A percentile compares a stretch with the other conserved stretches of the same genome.
Evolutionary conservation across 805 yeast species (phyloP).

Genomic region (Metschnikowia lunata): DNA sequence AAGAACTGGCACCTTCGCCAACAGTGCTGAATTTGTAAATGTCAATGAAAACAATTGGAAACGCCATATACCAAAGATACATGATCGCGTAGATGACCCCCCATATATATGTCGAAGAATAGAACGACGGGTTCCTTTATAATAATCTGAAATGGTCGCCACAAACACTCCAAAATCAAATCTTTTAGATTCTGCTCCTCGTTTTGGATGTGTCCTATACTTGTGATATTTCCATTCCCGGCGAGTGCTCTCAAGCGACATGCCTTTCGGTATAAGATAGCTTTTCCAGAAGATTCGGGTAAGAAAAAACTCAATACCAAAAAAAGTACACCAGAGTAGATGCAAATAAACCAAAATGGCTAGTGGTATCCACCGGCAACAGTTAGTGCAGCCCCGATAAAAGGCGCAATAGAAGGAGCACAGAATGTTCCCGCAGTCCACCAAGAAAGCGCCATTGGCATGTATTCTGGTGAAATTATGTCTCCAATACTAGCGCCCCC

Average conservation of each 20-base stretch:
- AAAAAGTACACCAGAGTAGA: slow-evolving; percentile 10
- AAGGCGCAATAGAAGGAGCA: slow-evolving; percentile 58
- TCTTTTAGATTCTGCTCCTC: slow-evolving; percentile 5
- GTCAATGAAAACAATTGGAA: slow-evolving; percentile 14
- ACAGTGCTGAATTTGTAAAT: slow-evolving; percentile 10
- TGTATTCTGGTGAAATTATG: slow-evolving; percentile 36
- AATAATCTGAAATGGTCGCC: slow-evolving; percentile 13
- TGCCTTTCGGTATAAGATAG: slow-evolving; percentile 14
- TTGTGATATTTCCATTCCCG: slow-evolving; percentile 12
- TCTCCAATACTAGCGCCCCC: slow-evolving; percentile 59
- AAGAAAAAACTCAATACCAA: slow-evolving; percentile 9
- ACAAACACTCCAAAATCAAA: slow-evolving; percentile 10
- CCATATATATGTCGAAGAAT: slow-evolving; percentile 14
- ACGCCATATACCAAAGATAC: slow-evolving; percentile 15
- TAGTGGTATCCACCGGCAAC: slow-evolving; percentile 13
- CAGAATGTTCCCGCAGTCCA: slow-evolving; percentile 54
- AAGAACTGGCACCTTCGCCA: slow-evolving; percentile 11
- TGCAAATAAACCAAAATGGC: slow-evolving; percentile 15
- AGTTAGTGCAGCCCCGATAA: slow-evolving; percentile 50
- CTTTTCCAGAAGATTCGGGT: slow-evolving; percentile 15
- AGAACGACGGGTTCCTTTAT: slow-evolving; percentile 13
- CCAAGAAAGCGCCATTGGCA: slow-evolving; percentile 45
- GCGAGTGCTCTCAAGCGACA: slow-evolving; percentile 12
- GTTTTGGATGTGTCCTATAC: slow-evolving; percentile 14
- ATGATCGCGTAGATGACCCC: slow-evolving; percentile 12